phyloP scores from a whole-genome alignment of 2,329 filamentous ascomycete species.

The Scorias spongiosa region DNA sequence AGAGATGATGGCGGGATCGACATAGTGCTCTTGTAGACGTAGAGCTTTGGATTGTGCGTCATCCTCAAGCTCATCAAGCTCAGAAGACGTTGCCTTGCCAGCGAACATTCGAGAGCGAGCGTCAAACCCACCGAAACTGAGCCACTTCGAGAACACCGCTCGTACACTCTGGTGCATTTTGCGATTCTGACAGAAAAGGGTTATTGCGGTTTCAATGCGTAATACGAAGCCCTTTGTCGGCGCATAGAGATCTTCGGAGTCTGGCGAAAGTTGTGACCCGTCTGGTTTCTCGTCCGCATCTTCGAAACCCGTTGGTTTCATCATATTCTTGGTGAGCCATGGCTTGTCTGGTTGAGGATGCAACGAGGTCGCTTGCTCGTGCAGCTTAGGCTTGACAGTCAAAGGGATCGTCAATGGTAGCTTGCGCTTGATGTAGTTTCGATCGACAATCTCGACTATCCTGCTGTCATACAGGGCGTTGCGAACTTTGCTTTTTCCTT shows the following conservation, averaged over 20 bases:
- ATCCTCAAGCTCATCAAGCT: constrained; percentile 48
- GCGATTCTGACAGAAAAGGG: constrained; percentile 63
- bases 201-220: constrained; percentile 73
- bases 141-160: constrained; percentile 61
- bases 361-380: constrained; percentile 2
- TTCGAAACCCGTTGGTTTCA: constrained; percentile 37
- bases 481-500: constrained; percentile 23
- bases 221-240: constrained; percentile 34
- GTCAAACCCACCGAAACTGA: constrained; percentile 70
- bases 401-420: constrained; percentile 19
- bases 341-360: constrained; percentile 13
- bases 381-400: constrained; percentile 17
- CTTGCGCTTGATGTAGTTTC: constrained; percentile 28
- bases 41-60: constrained; percentile 21
- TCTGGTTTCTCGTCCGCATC: constrained; percentile 68
- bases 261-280: constrained; percentile 50
- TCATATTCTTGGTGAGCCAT: constrained; percentile 27
- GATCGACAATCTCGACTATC: constrained; percentile 27
- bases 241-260: constrained; percentile 56
- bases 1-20: constrained; percentile 31
- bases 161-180: constrained; percentile 51
- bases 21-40: constrained; percentile 23
- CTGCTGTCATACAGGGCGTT: constrained; percentile 27
- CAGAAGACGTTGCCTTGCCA: constrained; percentile 44
- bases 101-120: constrained; percentile 45